These are phyloP conservation scores for Sanghuangporus weigelae DNA, from an alignment of 1,284 basidiomycete genomes.

Conservation along the genomic window DNA sequence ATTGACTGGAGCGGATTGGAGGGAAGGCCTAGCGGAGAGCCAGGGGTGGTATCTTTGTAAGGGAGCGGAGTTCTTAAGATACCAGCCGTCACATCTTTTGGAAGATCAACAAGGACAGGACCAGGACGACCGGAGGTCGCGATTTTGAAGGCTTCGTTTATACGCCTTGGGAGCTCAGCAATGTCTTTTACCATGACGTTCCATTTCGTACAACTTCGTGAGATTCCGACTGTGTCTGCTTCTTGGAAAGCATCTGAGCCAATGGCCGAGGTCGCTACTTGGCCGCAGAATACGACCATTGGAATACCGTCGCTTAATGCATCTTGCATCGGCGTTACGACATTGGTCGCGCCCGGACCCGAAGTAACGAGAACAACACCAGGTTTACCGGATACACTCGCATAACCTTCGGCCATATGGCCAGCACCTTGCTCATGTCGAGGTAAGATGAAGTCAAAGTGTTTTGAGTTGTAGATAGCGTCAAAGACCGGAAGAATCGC, in stretches of 20 bases:
- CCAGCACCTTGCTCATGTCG: slow-evolving; percentile 98
- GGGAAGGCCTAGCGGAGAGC: slow-evolving; percentile 73
- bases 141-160: slow-evolving; percentile 99
- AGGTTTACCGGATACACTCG: slow-evolving; percentile 94
- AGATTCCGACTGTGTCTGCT: slow-evolving; percentile 95
- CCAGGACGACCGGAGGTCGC: slow-evolving; percentile 95
- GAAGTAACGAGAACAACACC: slow-evolving; percentile 98
- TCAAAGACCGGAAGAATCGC: slow-evolving; percentile 99
- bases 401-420: slow-evolving; percentile 99
- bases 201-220: slow-evolving; percentile 97
- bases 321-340: slow-evolving; percentile 97
- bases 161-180: slow-evolving; percentile 87
- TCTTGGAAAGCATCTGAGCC: slow-evolving; percentile 99
- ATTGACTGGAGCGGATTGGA: slow-evolving; percentile 61
- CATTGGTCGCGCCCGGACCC: slow-evolving; percentile 96
- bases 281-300: slow-evolving; percentile 93
- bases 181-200: slow-evolving; percentile 99
- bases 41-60: slow-evolving; percentile 84
- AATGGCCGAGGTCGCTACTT: slow-evolving; percentile 97
- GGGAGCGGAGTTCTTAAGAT: slow-evolving; percentile 86
- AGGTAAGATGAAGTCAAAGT: slow-evolving; percentile 95
- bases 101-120: slow-evolving; percentile 95
- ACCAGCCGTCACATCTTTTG: slow-evolving; percentile 95
- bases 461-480: slow-evolving; percentile 94
- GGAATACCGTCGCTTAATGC: slow-evolving; percentile 94